These are phyloP conservation scores for Echria macrotheca DNA, from an alignment of 495 filamentous ascomycete genomes.

Conservation along the genomic window DNA sequence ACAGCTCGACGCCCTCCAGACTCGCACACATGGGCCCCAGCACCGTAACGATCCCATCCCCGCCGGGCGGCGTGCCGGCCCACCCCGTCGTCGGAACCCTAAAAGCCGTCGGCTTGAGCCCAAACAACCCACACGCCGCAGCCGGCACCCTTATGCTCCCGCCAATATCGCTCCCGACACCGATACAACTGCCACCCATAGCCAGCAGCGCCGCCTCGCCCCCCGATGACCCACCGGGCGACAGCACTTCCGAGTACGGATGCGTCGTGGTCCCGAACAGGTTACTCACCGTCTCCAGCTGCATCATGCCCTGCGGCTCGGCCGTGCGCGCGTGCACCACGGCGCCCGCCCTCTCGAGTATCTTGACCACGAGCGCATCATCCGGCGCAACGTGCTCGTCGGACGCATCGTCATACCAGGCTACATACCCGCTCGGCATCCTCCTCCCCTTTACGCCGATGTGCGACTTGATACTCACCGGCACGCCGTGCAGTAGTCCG, in stretches of 20 bases:
- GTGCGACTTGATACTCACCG: slow-evolving; percentile 77
- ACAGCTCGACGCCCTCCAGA: slow-evolving; percentile 58
- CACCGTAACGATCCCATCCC: slow-evolving; percentile 56
- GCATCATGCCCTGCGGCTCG: slow-evolving; percentile 55
- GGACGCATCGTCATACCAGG: slow-evolving; percentile 45
- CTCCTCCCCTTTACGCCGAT: slow-evolving; percentile 71
- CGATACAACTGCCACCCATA: slow-evolving; percentile 5
- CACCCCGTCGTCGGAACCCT: slow-evolving; percentile 52
- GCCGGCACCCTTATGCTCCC: slow-evolving; percentile 49
- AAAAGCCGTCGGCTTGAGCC: slow-evolving; percentile 55
- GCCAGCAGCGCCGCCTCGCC: slow-evolving; percentile 12
- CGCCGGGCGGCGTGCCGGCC: slow-evolving; percentile 44
- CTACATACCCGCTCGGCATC: slow-evolving; percentile 63
- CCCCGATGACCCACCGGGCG: slow-evolving; percentile 7
- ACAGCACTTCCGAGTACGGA: slow-evolving; percentile 25
- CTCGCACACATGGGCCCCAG: slow-evolving; percentile 59
- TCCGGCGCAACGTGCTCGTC: slow-evolving; percentile 42
- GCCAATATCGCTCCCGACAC: slow-evolving; percentile 8
- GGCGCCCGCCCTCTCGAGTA: slow-evolving; percentile 41
- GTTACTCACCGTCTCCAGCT: slow-evolving; percentile 51
- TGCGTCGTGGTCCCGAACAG: slow-evolving; percentile 56
- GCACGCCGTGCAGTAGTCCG: slow-evolving; percentile 79
- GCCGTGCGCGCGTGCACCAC: slow-evolving; percentile 48
- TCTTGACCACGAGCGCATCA: slow-evolving; percentile 61
- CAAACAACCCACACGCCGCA: slow-evolving; percentile 58